phyloP scores from a whole-genome alignment of 2,329 filamentous ascomycete genomes.

The Didymella lethalis region DNA sequence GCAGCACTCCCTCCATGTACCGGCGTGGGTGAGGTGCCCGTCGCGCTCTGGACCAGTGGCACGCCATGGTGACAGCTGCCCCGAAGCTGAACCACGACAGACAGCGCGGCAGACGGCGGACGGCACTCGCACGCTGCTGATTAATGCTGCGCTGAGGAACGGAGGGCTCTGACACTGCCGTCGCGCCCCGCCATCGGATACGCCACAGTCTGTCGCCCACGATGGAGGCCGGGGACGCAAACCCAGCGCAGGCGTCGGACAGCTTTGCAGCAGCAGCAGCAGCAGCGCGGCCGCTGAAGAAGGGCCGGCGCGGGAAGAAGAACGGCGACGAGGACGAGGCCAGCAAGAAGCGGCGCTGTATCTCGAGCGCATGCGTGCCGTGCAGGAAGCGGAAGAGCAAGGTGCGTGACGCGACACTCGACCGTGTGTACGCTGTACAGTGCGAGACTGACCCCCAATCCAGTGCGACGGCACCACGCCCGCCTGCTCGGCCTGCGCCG shows the following conservation, averaged over 20 bases:
- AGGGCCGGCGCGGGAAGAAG: slow-evolving; percentile 46
- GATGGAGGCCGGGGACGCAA: slow-evolving; percentile 18
- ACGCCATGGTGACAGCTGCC: slow-evolving; percentile 29
- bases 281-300: slow-evolving; percentile 34
- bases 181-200: slow-evolving; percentile 24
- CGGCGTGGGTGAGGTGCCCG: slow-evolving; percentile 17
- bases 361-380: slow-evolving; percentile 51
- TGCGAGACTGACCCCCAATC: background rate
- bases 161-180: slow-evolving; percentile 16
- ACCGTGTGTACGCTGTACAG: too few relatives aligned
- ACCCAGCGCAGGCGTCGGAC: slow-evolving; percentile 14
- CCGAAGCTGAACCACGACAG: slow-evolving; percentile 25
- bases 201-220: slow-evolving; percentile 22
- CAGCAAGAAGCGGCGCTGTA: slow-evolving; percentile 55
- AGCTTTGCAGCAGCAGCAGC: background rate
- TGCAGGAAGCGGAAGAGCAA: slow-evolving; percentile 54
- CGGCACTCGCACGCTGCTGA: slow-evolving; percentile 29
- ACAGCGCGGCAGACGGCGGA: slow-evolving; percentile 12
- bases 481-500: slow-evolving; percentile 93
- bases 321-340: slow-evolving; percentile 50
- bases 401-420: background rate
- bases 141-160: slow-evolving; percentile 31
- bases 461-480: slow-evolving; percentile 87
- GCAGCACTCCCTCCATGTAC: slow-evolving; percentile 22
- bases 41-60: slow-evolving; percentile 17